A percentile compares a stretch with the other conserved stretches of the same genome.
phyloP scores from a whole-genome alignment of 225 moss, liverwort and hornwort genomes.

The Physcomitrium patens region DNA sequence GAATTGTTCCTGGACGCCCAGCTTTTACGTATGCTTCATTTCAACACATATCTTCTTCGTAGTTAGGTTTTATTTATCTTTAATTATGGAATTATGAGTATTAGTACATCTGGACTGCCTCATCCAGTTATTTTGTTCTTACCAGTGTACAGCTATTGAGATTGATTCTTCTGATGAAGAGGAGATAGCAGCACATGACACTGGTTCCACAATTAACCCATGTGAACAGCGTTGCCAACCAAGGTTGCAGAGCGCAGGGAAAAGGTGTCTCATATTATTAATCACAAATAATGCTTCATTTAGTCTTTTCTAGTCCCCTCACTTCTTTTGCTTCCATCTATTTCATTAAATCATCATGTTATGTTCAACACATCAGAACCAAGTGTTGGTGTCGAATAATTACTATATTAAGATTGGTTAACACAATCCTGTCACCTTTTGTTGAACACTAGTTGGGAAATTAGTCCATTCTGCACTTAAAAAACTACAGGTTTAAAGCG shows the following conservation, averaged over 20 bases:
- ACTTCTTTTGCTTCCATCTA: slow-evolving; percentile 3
- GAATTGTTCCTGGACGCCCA: slow-evolving; percentile 22
- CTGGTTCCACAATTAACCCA: slow-evolving; percentile 30
- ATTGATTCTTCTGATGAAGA: slow-evolving; percentile 81
- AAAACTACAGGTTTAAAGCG: slow-evolving; percentile 13
- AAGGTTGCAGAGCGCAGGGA: slow-evolving; percentile 45
- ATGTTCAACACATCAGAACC: slow-evolving; percentile 1
- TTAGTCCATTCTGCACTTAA: slow-evolving; percentile 5
- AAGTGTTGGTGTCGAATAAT: background rate
- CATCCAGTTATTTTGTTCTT: slow-evolving; percentile 14
- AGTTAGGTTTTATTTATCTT: background rate
- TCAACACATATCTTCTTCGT: background rate
- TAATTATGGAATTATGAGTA: slow-evolving; percentile 1
- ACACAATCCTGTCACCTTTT: background rate
- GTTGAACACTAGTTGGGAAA: background rate
- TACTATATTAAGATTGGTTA: background rate
- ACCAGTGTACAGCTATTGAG: slow-evolving; percentile 82
- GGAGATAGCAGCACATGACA: slow-evolving; percentile 35
- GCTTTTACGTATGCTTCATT: slow-evolving; percentile 10
- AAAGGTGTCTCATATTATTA: slow-evolving; percentile 35
- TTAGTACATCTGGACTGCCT: background rate
- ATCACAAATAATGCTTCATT: background rate
- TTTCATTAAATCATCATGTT: slow-evolving; percentile 22
- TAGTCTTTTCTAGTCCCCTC: slow-evolving; percentile 13
- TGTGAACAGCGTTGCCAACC: slow-evolving; percentile 33